A percentile compares a stretch with the other conserved stretches of the same genome.
phyloP scores from a whole-genome alignment of 2,329 filamentous ascomycete genomes.

The Cryphonectria radicalis region DNA sequence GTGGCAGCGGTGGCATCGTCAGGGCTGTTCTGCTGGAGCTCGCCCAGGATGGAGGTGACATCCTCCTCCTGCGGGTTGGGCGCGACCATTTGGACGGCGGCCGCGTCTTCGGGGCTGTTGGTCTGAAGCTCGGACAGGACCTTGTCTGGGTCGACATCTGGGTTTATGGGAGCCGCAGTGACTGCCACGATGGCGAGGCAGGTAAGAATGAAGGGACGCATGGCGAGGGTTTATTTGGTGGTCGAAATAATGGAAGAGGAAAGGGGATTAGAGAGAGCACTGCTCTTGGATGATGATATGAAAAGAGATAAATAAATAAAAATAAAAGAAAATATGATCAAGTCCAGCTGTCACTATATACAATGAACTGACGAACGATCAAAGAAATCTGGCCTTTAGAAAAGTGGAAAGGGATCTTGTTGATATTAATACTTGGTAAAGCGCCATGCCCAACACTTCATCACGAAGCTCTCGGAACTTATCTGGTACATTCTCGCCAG shows the following conservation, averaged over 20 bases:
- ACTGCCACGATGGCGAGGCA: slow-evolving; percentile 19
- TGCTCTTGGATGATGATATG: slow-evolving; percentile 8
- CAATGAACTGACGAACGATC: not conserved
- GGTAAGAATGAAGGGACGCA: slow-evolving; percentile 24
- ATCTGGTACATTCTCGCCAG: not conserved
- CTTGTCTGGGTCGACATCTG: slow-evolving; percentile 12
- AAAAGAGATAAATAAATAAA: not conserved
- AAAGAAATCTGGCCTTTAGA: too few relatives aligned
- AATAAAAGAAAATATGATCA: not conserved
- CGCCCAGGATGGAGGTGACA: slow-evolving; percentile 2
- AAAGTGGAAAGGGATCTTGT: not conserved
- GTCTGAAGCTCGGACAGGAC: slow-evolving; percentile 14
- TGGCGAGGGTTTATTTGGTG: not conserved
- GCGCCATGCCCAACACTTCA: not conserved
- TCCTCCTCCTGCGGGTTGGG: slow-evolving; percentile 17
- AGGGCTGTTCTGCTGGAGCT: slow-evolving; percentile 21
- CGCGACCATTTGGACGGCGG: slow-evolving; percentile 22
- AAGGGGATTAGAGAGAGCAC: slow-evolving; percentile 24
- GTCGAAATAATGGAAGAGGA: not conserved
- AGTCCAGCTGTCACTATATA: slow-evolving; percentile 13
- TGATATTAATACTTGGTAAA: not conserved
- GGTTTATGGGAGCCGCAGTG: slow-evolving; percentile 21
- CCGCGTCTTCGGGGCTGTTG: slow-evolving; percentile 18
- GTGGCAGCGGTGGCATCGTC: slow-evolving; percentile 12
- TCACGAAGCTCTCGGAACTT: not conserved